Evolutionary conservation across 352 stramenopile genomes (phyloP), one percentile per base, ranked within the genome.

Genomic region (Phytophthora constricta): DNA sequence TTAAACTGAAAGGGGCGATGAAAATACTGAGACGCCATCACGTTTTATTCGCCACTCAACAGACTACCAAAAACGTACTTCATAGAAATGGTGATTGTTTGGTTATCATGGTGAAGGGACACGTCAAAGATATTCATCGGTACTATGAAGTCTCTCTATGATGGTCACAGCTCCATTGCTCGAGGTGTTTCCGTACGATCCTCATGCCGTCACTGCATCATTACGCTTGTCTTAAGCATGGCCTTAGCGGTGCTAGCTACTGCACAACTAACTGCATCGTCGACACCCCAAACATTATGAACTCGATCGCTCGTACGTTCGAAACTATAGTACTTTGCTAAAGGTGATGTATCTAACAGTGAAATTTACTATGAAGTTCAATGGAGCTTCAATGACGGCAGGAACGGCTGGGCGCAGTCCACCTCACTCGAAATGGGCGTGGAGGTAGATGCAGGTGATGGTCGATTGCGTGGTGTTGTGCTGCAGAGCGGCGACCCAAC

Each of bases 361-460:
- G 41, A 23, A 23, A 17, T 17, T 47, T 3, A 3, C 7, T 23
- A 3, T 47, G 4, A 39, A 92, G 82, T 88, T 42, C 68, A 70
- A 48, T 90, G 84, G 84, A 70, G 79, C 55, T 92, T 91, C 60
- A 67, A 82, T 41, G 80, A 87, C 46, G 82, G 82, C 31, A 68
- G 69, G 47, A 80, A 85, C 28, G 81, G 80, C 3, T 92, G 84
- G 84, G 81, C 52, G 0, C 82, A 88, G 60, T 89, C 82, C 7
- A 82, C 76, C 9, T 39, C 76, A 10, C 73, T 91, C 53, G 84
- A 92, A 55, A 92, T 89, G 84, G 76, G 80, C 1, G 48, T 92
- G 10, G 80, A 90, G 20, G 63, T 92, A 1, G 70, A 90, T 63
- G 78, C 72, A 2, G 71, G 77, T 23, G 68, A 80, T 43, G 82